phyloP scores from a whole-genome alignment of 2,329 filamentous ascomycete genomes.

The Aurifilum marmelostoma region DNA sequence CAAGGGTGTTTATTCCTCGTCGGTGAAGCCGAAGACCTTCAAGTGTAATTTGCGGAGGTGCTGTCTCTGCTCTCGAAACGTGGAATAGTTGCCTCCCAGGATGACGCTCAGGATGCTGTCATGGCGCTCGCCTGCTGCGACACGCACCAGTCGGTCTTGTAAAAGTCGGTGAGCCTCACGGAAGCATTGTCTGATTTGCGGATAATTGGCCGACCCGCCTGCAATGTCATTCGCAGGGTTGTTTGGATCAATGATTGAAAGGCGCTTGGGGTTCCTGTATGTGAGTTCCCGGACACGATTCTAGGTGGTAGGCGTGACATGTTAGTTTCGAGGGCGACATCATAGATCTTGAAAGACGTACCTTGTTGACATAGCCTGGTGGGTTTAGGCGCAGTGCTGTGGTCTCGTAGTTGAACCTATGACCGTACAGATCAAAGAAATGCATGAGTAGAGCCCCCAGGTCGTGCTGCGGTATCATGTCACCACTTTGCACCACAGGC shows the following conservation, averaged over 20 bases:
- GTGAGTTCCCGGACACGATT: conserved; percentile 48
- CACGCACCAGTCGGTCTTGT: conserved; percentile 58
- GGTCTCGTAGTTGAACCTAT: conserved; percentile 70
- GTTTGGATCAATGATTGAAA: conserved; percentile 93
- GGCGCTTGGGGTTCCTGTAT: conserved; percentile 65
- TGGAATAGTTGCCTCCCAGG: conserved; percentile 77
- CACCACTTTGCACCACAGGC: conserved; percentile 68
- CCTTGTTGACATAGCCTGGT: conserved; percentile 78
- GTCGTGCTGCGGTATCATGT: conserved; percentile 64
- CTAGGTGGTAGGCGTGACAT: conserved; percentile 36
- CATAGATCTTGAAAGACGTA: conserved; percentile 42
- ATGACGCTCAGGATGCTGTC: conserved; percentile 71
- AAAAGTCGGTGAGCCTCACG: conserved; percentile 63
- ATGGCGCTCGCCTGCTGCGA: conserved; percentile 38
- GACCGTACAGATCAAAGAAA: conserved; percentile 89
- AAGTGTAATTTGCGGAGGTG: conserved; percentile 60
- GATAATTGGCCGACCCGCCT: conserved; percentile 76
- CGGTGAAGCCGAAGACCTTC: conserved; percentile 41
- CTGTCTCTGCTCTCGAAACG: conserved; percentile 70
- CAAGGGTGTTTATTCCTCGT: conserved; percentile 36
- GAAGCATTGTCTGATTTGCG: conserved; percentile 71
- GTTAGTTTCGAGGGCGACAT: conserved; percentile 10
- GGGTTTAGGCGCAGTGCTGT: conserved; percentile 77
- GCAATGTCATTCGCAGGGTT: conserved; percentile 85
- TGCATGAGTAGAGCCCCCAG: conserved; percentile 82